phyloP scores from a whole-genome alignment of 1,284 basidiomycete genomes.

The Takashimella tepidaria region DNA sequence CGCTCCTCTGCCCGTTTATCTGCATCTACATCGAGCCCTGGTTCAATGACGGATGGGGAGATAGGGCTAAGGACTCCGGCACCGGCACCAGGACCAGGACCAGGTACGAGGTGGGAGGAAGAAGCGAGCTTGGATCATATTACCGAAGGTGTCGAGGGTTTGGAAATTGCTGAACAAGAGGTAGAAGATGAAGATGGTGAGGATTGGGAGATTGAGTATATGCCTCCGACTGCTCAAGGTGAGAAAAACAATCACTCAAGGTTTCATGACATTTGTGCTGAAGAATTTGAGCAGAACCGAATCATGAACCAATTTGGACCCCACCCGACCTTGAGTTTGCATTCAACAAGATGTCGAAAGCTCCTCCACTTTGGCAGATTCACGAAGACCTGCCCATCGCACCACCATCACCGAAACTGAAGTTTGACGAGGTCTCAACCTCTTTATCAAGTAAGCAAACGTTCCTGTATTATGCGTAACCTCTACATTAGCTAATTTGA shows the following conservation, averaged over 20 bases:
- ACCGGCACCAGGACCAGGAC: no score
- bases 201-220: conserved; percentile 33
- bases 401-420: conserved; percentile 2
- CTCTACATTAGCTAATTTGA: no score
- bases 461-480: no score
- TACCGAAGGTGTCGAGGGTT: conserved; percentile 15
- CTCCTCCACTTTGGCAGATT: conserved; percentile 20
- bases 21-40: background rate
- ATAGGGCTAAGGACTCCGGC: background rate
- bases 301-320: conserved; percentile 21
- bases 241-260: background rate
- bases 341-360: conserved; percentile 10
- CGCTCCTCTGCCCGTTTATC: conserved; percentile 13
- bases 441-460: conserved; percentile 16
- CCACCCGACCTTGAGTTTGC: conserved; percentile 15
- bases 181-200: conserved; percentile 22
- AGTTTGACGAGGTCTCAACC: background rate
- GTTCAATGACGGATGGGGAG: background rate
- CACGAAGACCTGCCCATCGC: conserved; percentile 3
- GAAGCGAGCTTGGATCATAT: conserved; percentile 35
- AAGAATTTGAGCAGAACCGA: conserved; percentile 28
- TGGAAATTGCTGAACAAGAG: conserved; percentile 11
- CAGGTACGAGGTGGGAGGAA: conserved; percentile 30
- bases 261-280: background rate
- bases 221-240: conserved; percentile 33